Evolutionary conservation across 352 stramenopile species (phyloP), one percentile per base, ranked within the genome.

Genomic region (Pythium phragmitis): DNA sequence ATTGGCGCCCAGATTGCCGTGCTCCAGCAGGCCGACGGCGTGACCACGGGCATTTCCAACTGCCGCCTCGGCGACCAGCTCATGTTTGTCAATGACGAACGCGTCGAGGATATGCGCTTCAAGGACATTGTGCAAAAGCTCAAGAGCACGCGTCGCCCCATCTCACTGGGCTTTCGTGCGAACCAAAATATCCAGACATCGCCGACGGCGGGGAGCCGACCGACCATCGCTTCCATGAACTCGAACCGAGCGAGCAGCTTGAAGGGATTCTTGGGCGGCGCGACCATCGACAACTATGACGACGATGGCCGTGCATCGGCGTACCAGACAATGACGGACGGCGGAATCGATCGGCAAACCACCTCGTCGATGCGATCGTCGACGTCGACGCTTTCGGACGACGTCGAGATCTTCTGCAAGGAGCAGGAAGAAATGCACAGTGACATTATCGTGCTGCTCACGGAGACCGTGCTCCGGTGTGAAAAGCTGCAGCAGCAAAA

Each of bases 401-500:
- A 92, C 46, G 67, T 94, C 26, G 83, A 94, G 62, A 49, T 80
- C 8, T 94, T 82, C 73, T 89, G 81, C 61, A 82, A 80, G 46
- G 81, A 91, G 54, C 85, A 94, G 63, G 85, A 94, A 59, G 85
- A 92, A 57, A 91, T 94, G 85, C 85, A 94, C 70, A 89, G 78
- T 58, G 81, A 81, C 28, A 80, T 92, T 47, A 82, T 94, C 50
- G 71, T 92, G 63, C 68, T 94, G 53, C 61, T 94, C 7, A 94
- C 85, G 5, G 85, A 94, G 68, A 94, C 85, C 4, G 75, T 92
- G 47, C 73, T 91, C 73, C 78, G 82, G 30, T 94, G 85, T 60
- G 85, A 94, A 67, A 80, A 78, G 37, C 65, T 94, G 8, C 82
- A 94, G 67, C 83, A 92, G 68, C 81, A 94, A 60, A 87, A 89